Evolutionary conservation across 345 rosid genomes (phyloP), one percentile per base, ranked within the genome.

Genomic region (Limnanthes douglasii): DNA sequence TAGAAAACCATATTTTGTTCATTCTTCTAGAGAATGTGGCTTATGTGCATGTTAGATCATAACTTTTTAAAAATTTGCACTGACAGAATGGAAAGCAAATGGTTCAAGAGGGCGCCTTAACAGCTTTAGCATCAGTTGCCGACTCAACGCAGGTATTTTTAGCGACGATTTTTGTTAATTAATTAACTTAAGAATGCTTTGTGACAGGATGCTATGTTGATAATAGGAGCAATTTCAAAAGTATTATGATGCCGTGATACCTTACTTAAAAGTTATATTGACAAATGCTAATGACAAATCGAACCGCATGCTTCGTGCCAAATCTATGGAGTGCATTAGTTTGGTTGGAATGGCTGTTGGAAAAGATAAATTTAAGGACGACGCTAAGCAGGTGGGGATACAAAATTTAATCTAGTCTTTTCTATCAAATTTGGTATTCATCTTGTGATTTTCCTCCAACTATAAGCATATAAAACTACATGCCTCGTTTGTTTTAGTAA

Each of bases 341-440:
- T 53, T 72, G 53, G 78, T 77, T 26, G 82, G 78, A 27, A 72
- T 77, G 88, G 88, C 82, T 39, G 88, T 77, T 50, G 88, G 88
- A 39, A 77, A 73, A 51, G 69, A 70, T 16, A 73, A 73, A 48
- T 77, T 77, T 36, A 69, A 66, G 60, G 65, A 59, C 28, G 88
- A 77, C 23, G 82, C 78, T 15, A 72, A 72, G 41, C 81, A 77
- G 86, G 86, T 72, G 50, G 32, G 14, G 10, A 35, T 39, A 11
- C 28, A 20, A 20, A 19, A 15, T 12, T 23, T 21, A 22, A 5
- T 18, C 13, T 13, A 8, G 11, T 11, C 19, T 41, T 28, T 28
- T 22, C 12, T 6, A 10, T 12, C 20, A 11, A 11, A 18, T 19
- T 13, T 41, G 13, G 15, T 35, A 22, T 45, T 20, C 22, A 35